Evolutionary conservation across 768 basidiomycete species (phyloP).

Genomic region (Boletus insuetus): DNA sequence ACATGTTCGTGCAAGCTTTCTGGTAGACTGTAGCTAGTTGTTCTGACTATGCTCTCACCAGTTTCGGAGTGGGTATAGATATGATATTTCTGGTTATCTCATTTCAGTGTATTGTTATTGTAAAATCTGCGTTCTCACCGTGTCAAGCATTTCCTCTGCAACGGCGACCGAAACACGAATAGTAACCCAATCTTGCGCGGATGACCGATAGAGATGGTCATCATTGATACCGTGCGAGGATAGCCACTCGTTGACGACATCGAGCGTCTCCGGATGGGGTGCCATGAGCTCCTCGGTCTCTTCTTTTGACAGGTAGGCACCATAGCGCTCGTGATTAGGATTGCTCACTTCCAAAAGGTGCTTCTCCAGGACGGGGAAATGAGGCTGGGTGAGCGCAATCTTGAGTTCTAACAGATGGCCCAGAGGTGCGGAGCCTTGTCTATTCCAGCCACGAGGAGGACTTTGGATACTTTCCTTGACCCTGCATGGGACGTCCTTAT

Average conservation of each 20-base stretch:
- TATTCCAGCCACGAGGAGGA: constrained; percentile 49
- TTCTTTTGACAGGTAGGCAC: constrained; percentile 59
- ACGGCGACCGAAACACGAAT: constrained; percentile 54
- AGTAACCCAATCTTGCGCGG: constrained; percentile 69
- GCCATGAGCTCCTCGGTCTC: constrained; percentile 62
- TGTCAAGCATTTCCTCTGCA: constrained; percentile 68
- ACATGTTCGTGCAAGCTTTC: constrained; percentile 55
- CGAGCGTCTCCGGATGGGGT: constrained; percentile 52
- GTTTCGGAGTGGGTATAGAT: constrained; percentile 56
- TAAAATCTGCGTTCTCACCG: constrained; percentile 38
- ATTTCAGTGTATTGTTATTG: neutral
- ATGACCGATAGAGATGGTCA: constrained; percentile 48
- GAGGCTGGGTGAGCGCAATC: constrained; percentile 54
- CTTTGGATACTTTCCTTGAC: constrained; percentile 48
- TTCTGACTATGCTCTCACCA: constrained; percentile 57
- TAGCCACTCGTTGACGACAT: constrained; percentile 62
- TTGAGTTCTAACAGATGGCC: constrained; percentile 50
- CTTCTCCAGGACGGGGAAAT: constrained; percentile 48
- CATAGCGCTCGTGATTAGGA: constrained; percentile 53
- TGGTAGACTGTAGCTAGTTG: constrained; percentile 69
- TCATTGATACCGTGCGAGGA: constrained; percentile 50
- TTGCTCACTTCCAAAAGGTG: constrained; percentile 59
- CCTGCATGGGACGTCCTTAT: constrained; percentile 20
- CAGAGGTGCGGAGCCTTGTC: constrained; percentile 40
- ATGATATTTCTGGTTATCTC: constrained; percentile 50